Evolutionary conservation across 2,329 filamentous ascomycete genomes (phyloP), one percentile per base, ranked within the genome.

Genomic region (Colletotrichum sp.): DNA sequence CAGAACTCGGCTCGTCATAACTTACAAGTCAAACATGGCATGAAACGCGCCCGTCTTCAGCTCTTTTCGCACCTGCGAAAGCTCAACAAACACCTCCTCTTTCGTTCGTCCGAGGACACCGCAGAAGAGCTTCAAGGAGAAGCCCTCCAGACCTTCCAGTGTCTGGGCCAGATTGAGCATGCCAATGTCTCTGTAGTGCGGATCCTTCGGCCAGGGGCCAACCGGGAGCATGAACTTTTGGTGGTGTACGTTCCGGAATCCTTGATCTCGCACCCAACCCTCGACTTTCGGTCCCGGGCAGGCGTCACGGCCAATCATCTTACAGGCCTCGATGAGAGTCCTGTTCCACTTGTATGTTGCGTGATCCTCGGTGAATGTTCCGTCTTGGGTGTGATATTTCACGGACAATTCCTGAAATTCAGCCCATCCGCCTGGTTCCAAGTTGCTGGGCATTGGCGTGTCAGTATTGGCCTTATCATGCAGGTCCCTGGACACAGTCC

Each of bases 141-240:
- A 55, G 4, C 8, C 65, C 3, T 68, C 39, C n/a, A 68, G 21
- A 0, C 65, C 65, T 8, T 68, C 65, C 15, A 64, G 10, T 1
- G 26, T n/a, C 2, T 57, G 65, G 7, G 49, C 49, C 16, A 34
- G 28, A 13, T 34, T 57, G 5, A 55, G 28, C 49, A 34, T 24
- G 3, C 65, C 65, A 5, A 68, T 68, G 2, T 85, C 83, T 76
- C 87, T 87, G 24, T 87, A 82, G 10, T 82, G 82, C 1, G 81
- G 79, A 28, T 88, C 83, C 59, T 82, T 85, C 1, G 87, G 83
- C 87, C 87, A 86, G 21, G 79, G 77, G 1, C 82, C 82, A 26
- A 82, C 78, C 2, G 83, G 83, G 72, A 80, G 76, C 71, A 80
- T 82, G 66, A 80, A 82, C 16, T 78, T 60, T 24, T 76, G 78